A percentile compares a stretch with the other conserved stretches of the same genome.
These are phyloP conservation scores for Tylopilus balloui DNA, from an alignment of 768 basidiomycete species.

Conservation along the genomic window DNA sequence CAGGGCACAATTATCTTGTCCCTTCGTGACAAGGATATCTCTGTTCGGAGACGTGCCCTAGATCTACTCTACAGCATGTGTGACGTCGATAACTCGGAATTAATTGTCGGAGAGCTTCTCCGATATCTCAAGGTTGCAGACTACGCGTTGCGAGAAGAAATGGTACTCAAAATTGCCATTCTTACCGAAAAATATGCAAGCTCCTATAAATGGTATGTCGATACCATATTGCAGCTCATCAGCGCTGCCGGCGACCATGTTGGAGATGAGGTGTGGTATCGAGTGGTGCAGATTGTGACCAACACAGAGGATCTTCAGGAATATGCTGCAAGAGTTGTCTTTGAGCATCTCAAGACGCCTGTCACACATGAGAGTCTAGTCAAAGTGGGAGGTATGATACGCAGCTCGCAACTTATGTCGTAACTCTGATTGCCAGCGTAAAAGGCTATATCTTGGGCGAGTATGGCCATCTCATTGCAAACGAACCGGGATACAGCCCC, in stretches of 20 bases:
- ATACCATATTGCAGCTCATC: constrained; percentile 94
- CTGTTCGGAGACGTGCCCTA: constrained; percentile 87
- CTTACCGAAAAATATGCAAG: constrained; percentile 98
- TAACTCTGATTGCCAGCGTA: constrained; percentile 8
- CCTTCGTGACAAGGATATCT: constrained; percentile 95
- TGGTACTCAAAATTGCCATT: constrained; percentile 98
- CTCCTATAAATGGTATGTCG: constrained; percentile 99
- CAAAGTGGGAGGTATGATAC: constrained; percentile 80
- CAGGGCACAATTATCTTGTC: constrained; percentile 94
- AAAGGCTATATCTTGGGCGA: constrained; percentile 94
- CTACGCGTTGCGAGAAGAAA: constrained; percentile 93
- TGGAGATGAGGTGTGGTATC: constrained; percentile 99
- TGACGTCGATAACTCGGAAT: constrained; percentile 92
- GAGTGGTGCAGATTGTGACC: constrained; percentile 96
- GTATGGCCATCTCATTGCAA: constrained; percentile 96
- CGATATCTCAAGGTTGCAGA: constrained; percentile 95
- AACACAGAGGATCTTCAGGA: constrained; percentile 97
- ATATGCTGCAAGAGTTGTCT: constrained; percentile 90
- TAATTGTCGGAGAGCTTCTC: constrained; percentile 92
- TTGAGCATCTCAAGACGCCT: constrained; percentile 82
- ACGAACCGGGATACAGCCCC: constrained; percentile 90
- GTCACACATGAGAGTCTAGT: constrained; percentile 90
- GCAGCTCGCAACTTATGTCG: neutral
- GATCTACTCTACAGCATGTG: constrained; percentile 99
- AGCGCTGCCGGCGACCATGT: constrained; percentile 97